A percentile compares a stretch with the other conserved stretches of the same genome.
These are phyloP conservation scores for Epichloe brachyelytri DNA, from an alignment of 2,329 filamentous ascomycete genomes.

Conservation along the genomic window DNA sequence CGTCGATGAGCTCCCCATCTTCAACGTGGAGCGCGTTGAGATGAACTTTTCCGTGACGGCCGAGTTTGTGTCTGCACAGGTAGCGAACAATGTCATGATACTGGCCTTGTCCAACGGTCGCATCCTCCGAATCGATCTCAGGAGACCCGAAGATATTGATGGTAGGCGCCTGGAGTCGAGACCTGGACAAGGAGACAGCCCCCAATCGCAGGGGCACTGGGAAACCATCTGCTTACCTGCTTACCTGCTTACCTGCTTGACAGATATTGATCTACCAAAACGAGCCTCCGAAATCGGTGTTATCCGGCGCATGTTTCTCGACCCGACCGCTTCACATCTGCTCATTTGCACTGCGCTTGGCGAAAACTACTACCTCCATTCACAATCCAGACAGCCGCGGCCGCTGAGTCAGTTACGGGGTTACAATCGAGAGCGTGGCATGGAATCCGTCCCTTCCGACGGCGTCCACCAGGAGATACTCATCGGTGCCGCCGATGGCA, in stretches of 20 bases:
- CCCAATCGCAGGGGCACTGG: not conserved
- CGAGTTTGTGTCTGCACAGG: constrained; percentile 91
- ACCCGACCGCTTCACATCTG: constrained; percentile 89
- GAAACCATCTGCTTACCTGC: not conserved
- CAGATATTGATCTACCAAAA: constrained; percentile 94
- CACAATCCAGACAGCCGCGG: constrained; percentile 80
- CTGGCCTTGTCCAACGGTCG: constrained; percentile 84
- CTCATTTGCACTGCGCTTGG: constrained; percentile 82
- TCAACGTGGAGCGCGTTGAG: constrained; percentile 85
- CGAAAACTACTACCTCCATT: constrained; percentile 97
- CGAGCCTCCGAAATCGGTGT: constrained; percentile 82
- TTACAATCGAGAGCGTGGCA: constrained; percentile 76
- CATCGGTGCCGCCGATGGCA: constrained; percentile 82
- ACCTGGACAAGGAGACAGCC: not conserved
- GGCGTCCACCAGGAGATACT: constrained; percentile 91
- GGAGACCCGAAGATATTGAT: constrained; percentile 90
- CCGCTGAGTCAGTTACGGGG: constrained; percentile 70
- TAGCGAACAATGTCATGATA: constrained; percentile 93
- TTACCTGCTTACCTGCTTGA: not conserved
- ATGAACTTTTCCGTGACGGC: constrained; percentile 89
- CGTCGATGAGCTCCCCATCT: constrained; percentile 67
- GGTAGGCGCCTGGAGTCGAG: constrained; percentile 31
- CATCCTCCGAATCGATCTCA: constrained; percentile 86
- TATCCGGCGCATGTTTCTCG: constrained; percentile 92
- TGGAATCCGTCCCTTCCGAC: constrained; percentile 94